Evolutionary conservation across 345 rosid genomes (phyloP).

Genomic region (Diplotaxis tenuifolia): DNA sequence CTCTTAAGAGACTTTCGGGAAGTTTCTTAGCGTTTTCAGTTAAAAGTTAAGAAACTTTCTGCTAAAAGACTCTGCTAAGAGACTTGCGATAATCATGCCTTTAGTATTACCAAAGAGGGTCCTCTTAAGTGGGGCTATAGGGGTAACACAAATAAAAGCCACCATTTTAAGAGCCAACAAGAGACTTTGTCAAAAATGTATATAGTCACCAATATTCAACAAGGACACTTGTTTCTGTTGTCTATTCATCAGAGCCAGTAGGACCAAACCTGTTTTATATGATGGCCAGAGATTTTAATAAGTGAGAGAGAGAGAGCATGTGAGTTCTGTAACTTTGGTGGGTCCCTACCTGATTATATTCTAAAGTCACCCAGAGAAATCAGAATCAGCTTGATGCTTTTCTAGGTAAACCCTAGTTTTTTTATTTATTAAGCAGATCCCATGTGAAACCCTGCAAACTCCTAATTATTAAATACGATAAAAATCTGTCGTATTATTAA

Average conservation of each 20-base stretch:
- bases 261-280: slow-evolving; percentile 28
- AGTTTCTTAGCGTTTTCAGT: no score
- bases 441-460: slow-evolving; percentile 35
- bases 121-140: slow-evolving; percentile 21
- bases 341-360: slow-evolving; percentile 37
- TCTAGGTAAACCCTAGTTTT: slow-evolving; percentile 36
- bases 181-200: slow-evolving; percentile 24
- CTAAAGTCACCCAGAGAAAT: slow-evolving; percentile 18
- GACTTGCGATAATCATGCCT: no score
- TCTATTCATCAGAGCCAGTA: slow-evolving; percentile 23
- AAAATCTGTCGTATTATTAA: slow-evolving; percentile 19
- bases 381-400: slow-evolving; percentile 32
- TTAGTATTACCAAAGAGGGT: no score
- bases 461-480: slow-evolving; percentile 4
- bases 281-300: slow-evolving; percentile 34
- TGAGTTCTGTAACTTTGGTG: slow-evolving; percentile 22
- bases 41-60: no score
- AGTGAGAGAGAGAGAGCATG: slow-evolving; percentile 29
- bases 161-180: slow-evolving; percentile 28
- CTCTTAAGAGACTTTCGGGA: no score
- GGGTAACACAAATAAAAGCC: slow-evolving; percentile 21
- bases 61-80: no score
- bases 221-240: slow-evolving; percentile 35
- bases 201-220: slow-evolving; percentile 28
- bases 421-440: background rate